Percentiles rank a stretch among this genome's conserved stretches.
Conservation (phyloP, 1,284 basidiomycete genomes). For the Heliocybe sulcata region DNA sequence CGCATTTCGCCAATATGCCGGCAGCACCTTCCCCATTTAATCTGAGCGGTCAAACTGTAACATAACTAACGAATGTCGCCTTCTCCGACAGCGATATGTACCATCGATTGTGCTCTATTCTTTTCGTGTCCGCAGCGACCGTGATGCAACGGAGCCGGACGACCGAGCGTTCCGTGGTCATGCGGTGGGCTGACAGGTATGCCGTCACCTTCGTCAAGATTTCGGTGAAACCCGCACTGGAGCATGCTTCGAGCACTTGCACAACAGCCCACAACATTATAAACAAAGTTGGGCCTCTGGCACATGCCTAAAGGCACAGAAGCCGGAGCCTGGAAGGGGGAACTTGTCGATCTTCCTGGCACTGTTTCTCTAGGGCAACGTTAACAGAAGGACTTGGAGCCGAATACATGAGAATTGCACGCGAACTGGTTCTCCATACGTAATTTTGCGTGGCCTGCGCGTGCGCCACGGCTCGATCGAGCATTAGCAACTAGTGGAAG, state of each 20-base stretch:
- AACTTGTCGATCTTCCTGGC: background rate
- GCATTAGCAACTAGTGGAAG: background rate
- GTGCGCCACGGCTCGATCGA: background rate
- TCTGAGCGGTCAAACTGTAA: background rate
- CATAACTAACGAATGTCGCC: background rate
- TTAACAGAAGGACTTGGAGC: background rate
- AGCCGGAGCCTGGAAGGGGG: background rate
- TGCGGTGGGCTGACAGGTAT: background rate
- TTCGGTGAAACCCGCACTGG: slow-evolving; percentile 2
- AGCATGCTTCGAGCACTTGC: background rate
- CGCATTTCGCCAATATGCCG: background rate
- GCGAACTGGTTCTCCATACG: background rate
- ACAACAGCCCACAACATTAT: background rate
- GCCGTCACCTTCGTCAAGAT: slow-evolving; percentile 1
- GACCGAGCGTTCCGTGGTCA: slow-evolving; percentile 3
- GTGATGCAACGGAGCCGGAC: slow-evolving; percentile 2
- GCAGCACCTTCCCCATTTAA: background rate
- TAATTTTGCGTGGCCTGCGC: background rate
- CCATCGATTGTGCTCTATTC: background rate
- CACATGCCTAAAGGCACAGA: slow-evolving; percentile 3
- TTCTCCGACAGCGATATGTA: background rate
- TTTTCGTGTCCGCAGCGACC: background rate
- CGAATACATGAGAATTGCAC: background rate
- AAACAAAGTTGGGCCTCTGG: background rate
- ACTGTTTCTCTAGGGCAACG: background rate